Conservation (phyloP, 495 filamentous ascomycete species). For the Annulohypoxylon bovei region DNA sequence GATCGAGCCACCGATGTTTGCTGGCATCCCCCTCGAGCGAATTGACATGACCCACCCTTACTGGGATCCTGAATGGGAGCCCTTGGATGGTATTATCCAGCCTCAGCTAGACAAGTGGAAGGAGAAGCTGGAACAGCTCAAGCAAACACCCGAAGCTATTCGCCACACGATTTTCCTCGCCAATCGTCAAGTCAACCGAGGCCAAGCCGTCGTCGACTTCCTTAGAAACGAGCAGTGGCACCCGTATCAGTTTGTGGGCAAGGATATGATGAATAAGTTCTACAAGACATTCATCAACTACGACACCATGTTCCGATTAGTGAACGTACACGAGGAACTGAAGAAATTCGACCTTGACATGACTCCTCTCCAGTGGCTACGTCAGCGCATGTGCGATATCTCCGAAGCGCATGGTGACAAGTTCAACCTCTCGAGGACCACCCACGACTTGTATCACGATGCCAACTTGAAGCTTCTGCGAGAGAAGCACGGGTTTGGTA, state of each 20-base stretch:
- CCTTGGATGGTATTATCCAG: slow-evolving; percentile 46
- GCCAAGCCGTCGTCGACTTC: slow-evolving; percentile 54
- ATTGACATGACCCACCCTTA: slow-evolving; percentile 55
- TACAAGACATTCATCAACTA: slow-evolving; percentile 55
- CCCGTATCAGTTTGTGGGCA: slow-evolving; percentile 59
- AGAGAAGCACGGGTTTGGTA: slow-evolving; percentile 55
- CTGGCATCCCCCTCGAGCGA: slow-evolving; percentile 56
- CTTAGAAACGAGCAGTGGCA: slow-evolving; percentile 55
- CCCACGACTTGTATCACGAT: slow-evolving; percentile 58
- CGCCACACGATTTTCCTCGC: slow-evolving; percentile 55
- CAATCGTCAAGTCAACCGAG: slow-evolving; percentile 58
- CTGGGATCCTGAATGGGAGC: slow-evolving; percentile 57
- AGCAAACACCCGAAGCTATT: slow-evolving; percentile 28
- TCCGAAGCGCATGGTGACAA: slow-evolving; percentile 47
- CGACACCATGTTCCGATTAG: slow-evolving; percentile 59
- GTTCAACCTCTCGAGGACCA: slow-evolving; percentile 53
- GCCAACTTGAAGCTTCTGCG: slow-evolving; percentile 52
- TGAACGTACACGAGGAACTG: slow-evolving; percentile 58
- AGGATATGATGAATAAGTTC: slow-evolving; percentile 50
- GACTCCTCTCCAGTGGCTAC: slow-evolving; percentile 58
- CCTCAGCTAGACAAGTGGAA: slow-evolving; percentile 50
- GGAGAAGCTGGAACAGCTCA: slow-evolving; percentile 48
- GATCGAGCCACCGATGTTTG: slow-evolving; percentile 53
- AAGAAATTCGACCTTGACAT: slow-evolving; percentile 56
- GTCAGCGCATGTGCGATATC: slow-evolving; percentile 58